These are phyloP conservation scores for Orbilia ellipsospora DNA, from an alignment of 2,329 filamentous ascomycete genomes.

Conservation along the genomic window DNA sequence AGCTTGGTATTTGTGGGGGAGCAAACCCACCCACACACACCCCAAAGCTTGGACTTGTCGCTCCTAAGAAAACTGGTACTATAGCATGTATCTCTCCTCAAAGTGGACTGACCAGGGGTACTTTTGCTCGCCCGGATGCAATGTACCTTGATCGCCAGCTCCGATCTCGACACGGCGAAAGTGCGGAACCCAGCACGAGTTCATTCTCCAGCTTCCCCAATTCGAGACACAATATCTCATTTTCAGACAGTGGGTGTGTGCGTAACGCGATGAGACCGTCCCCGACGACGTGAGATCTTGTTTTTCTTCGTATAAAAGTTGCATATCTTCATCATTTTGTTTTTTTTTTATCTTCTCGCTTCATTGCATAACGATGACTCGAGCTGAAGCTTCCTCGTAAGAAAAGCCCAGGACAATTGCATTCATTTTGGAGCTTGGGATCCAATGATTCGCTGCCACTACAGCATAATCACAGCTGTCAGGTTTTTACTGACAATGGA, in stretches of 20 bases:
- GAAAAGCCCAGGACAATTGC: conserved; percentile 40
- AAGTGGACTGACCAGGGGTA: conserved; percentile 54
- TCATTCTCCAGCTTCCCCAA: conserved; percentile 30
- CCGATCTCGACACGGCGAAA: conserved; percentile 49
- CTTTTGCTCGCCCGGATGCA: conserved; percentile 52
- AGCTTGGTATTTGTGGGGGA: conserved; percentile 56
- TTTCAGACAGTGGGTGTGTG: conserved; percentile 32
- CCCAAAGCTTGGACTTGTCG: conserved; percentile 43
- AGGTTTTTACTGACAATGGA: conserved; percentile 51
- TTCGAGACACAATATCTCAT: conserved; percentile 25
- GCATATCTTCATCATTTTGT: background rate
- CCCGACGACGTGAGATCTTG: background rate
- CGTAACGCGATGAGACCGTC: conserved; percentile 33
- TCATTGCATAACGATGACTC: conserved; percentile 26
- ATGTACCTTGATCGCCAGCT: conserved; percentile 55
- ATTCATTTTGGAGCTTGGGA: conserved; percentile 26
- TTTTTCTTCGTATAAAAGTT: background rate
- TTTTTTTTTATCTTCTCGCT: background rate
- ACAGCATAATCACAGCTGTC: conserved; percentile 53
- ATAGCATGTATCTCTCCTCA: conserved; percentile 56
- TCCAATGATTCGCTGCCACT: conserved; percentile 55
- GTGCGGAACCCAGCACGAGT: conserved; percentile 28
- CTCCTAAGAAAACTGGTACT: conserved; percentile 35
- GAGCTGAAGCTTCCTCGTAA: conserved; percentile 8
- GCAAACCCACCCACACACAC: conserved; percentile 41